These are phyloP conservation scores for Mycena sanguinolenta DNA, from an alignment of 768 basidiomycete genomes.

Conservation along the genomic window DNA sequence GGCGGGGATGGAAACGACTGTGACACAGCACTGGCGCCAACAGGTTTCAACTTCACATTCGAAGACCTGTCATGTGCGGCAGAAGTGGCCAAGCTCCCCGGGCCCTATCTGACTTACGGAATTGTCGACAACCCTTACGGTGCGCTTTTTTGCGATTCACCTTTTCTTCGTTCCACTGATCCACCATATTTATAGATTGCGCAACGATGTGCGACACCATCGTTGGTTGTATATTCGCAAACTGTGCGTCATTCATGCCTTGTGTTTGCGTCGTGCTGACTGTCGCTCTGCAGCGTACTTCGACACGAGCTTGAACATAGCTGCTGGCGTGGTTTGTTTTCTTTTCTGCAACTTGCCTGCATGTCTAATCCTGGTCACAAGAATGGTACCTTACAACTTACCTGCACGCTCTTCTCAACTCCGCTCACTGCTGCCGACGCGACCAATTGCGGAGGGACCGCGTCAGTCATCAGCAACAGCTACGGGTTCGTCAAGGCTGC, in stretches of 20 bases:
- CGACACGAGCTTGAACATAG: neutral
- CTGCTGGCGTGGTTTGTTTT: neutral
- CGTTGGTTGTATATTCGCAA: conserved; percentile 12
- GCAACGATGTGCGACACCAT: conserved; percentile 6
- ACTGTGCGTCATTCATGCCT: neutral
- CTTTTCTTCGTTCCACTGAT: neutral
- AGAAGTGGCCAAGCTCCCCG: too few relatives aligned
- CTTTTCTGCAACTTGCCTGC: neutral
- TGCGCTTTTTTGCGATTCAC: neutral
- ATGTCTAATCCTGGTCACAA: too few relatives aligned
- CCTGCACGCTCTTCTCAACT: neutral
- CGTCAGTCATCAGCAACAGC: neutral
- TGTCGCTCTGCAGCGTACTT: conserved; percentile 1
- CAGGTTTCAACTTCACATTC: too few relatives aligned
- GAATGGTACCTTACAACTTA: too few relatives aligned
- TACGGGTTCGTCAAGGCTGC: too few relatives aligned
- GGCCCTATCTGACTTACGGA: conserved; percentile 4
- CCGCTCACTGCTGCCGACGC: conserved; percentile 1
- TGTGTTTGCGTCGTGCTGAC: neutral
- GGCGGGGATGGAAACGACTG: too few relatives aligned
- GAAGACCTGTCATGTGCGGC: too few relatives aligned
- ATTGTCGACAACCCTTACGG: neutral
- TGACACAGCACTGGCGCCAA: too few relatives aligned
- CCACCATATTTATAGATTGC: neutral
- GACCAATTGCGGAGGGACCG: neutral